A percentile compares a stretch with the other conserved stretches of the same genome.
These are phyloP conservation scores for Dentipellis sp. DNA, from an alignment of 768 basidiomycete species.

Conservation along the genomic window DNA sequence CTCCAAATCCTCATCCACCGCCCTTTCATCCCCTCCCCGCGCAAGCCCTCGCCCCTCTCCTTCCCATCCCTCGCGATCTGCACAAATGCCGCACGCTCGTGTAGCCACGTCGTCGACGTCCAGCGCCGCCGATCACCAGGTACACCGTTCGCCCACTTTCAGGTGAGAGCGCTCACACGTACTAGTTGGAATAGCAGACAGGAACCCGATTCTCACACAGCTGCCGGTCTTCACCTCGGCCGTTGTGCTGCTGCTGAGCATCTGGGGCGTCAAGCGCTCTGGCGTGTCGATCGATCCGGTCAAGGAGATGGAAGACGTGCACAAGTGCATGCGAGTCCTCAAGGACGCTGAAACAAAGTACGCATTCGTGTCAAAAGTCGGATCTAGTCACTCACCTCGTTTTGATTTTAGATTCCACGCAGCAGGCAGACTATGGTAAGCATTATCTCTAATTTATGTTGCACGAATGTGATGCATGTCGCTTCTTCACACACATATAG, in stretches of 20 bases:
- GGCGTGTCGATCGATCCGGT: slow-evolving; percentile 5
- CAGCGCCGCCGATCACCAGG: slow-evolving; percentile 19
- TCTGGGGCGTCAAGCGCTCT: slow-evolving; percentile 29
- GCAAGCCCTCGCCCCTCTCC: slow-evolving; percentile 22
- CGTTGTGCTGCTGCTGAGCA: slow-evolving; percentile 33
- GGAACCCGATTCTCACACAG: slow-evolving; percentile 11
- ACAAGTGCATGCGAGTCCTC: slow-evolving; percentile 14
- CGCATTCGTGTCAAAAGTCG: neutral
- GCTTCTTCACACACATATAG: slow-evolving; percentile 23
- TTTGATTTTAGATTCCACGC: slow-evolving; percentile 32
- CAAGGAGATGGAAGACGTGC: slow-evolving; percentile 16
- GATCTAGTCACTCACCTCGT: neutral
- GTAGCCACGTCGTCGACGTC: slow-evolving; percentile 32
- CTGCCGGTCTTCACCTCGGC: slow-evolving; percentile 27
- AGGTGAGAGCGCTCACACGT: slow-evolving; percentile 1
- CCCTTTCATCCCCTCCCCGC: slow-evolving; percentile 34
- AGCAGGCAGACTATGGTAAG: slow-evolving; percentile 40
- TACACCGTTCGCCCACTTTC: slow-evolving; percentile 9
- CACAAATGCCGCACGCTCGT: slow-evolving; percentile 39
- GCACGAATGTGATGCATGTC: neutral
- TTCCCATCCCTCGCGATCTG: slow-evolving; percentile 43
- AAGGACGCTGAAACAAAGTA: slow-evolving; percentile 8
- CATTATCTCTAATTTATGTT: neutral
- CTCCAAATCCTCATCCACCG: slow-evolving; percentile 39
- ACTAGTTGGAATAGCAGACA: neutral